Percentiles rank a stretch among this genome's conserved stretches.
phyloP scores from a whole-genome alignment of 1,139 yeast species.

The Blastobotrys apis region DNA sequence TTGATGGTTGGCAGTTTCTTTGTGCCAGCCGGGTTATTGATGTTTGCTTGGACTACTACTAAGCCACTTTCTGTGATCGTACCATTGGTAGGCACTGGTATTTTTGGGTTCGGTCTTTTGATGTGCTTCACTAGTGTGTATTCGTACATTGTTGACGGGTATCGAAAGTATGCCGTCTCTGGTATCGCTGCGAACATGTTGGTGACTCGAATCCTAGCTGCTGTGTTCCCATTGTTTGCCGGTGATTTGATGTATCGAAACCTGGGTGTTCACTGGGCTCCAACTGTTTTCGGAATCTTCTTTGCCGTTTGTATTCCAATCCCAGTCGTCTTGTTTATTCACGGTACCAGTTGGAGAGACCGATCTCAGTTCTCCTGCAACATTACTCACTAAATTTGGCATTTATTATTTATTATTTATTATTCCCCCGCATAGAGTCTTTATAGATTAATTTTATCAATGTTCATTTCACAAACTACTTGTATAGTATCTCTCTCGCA shows the following conservation, averaged over 20 bases:
- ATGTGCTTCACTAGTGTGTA: constrained; percentile 46
- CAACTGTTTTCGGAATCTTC: constrained; percentile 44
- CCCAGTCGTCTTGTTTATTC: constrained; percentile 11
- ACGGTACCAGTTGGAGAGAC: constrained; percentile 9
- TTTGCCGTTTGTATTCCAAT: constrained; percentile 21
- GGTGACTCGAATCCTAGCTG: constrained; percentile 54
- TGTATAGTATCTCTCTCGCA: not conserved
- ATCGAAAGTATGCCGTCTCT: constrained; percentile 53
- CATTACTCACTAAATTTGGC: not conserved
- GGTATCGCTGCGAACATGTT: constrained; percentile 66
- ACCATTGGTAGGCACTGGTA: constrained; percentile 59
- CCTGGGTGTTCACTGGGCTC: constrained; percentile 58
- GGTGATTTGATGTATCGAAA: constrained; percentile 51
- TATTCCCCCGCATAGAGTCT: not conserved
- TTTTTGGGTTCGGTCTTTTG: constrained; percentile 56
- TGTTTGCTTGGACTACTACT: constrained; percentile 68
- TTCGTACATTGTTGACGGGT: constrained; percentile 52
- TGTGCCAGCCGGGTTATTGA: constrained; percentile 56
- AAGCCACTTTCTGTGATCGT: constrained; percentile 73
- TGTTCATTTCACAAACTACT: not conserved
- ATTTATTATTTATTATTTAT: not conserved
- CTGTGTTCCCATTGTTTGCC: constrained; percentile 61
- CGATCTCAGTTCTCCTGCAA: constrained; percentile 7
- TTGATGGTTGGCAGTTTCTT: constrained; percentile 42
- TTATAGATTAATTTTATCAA: not conserved